Evolutionary conservation across 2,329 filamentous ascomycete genomes (phyloP), one percentile per base, ranked within the genome.

Genomic region (Chalaropsis thielavioides): DNA sequence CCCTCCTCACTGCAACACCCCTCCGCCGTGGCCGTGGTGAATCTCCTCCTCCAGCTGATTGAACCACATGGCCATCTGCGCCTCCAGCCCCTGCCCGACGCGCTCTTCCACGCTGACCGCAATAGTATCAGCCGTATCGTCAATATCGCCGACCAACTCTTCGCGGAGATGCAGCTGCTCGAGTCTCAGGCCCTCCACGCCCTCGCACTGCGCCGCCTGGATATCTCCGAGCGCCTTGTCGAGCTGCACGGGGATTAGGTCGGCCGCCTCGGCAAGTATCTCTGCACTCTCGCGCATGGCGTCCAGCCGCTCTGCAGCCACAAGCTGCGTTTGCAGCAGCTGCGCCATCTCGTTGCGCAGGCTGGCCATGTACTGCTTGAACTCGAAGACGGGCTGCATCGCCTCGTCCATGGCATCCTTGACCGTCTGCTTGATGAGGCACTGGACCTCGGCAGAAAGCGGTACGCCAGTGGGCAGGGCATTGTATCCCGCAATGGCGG

Each of bases 361-460:
- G 10, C 24, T 15, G n/a, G 17, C 27, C 31, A 63, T 51, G 11
- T 38, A 51, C 11, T 35, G 15, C 24, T 27, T 49, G 31, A 54
- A 15, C 35, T 35, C 44, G n/a, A 54, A n/a, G n/a, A 63, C 15
- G 5, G 61, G 61, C 61, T 24, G 31, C 61, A 63, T 54, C 44
- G 61, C 61, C 22, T 54, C 44, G 31, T 35, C 38, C 43, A 63
- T 27, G 19, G 61, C 46, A 31, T 51, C 22, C 8, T 24, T 43
- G 35, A 54, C 61, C 11, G 44, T 38, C 13, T 63, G n/a, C 15
- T 19, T 58, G 31, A 58, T 58, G 17, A 38, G 8, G 8, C 31
- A 15, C 27, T 35, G 27, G 8, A 58, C 31, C n/a, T 58, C 54
- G 11, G 54, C 24, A 3, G 54, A 10, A 19, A 58, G 15, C 3